Conservation (phyloP, 441 rosid genomes). For the Populus hybrid region DNA sequence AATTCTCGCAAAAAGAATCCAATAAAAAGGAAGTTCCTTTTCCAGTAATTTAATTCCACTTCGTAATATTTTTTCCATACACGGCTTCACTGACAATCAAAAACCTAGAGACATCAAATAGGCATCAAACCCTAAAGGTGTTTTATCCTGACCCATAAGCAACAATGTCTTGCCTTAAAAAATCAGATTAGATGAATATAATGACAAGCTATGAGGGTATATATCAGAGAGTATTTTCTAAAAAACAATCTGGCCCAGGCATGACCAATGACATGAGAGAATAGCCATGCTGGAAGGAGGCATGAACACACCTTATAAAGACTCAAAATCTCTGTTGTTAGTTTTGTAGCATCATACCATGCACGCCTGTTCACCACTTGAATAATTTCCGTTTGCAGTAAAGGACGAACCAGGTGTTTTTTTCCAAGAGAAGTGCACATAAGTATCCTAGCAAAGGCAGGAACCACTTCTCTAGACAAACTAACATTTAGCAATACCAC, state of each 20-base stretch:
- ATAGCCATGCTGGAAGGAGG: background rate
- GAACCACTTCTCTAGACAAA: constrained; percentile 91
- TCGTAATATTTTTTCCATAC: background rate
- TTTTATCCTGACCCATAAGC: background rate
- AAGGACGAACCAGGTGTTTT: constrained; percentile 89
- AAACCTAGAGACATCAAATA: background rate
- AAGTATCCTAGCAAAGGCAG: constrained; percentile 89
- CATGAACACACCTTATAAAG: constrained; percentile 67
- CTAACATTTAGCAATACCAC: constrained; percentile 76
- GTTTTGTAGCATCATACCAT: constrained; percentile 86
- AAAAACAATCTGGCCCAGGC: background rate
- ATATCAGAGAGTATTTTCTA: background rate
- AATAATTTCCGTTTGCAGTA: constrained; percentile 83
- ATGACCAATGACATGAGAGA: background rate
- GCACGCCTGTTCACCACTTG: constrained; percentile 94
- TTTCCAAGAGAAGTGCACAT: constrained; percentile 86
- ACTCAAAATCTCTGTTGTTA: constrained; percentile 77
- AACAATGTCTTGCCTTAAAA: background rate
- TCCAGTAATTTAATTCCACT: background rate
- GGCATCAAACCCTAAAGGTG: background rate
- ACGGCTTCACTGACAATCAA: background rate
- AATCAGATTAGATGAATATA: background rate
- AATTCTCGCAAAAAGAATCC: background rate
- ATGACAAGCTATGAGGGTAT: background rate
- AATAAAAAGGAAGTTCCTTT: background rate